phyloP scores from a whole-genome alignment of 1,139 yeast species.

The Petasospora rhodanensis region DNA sequence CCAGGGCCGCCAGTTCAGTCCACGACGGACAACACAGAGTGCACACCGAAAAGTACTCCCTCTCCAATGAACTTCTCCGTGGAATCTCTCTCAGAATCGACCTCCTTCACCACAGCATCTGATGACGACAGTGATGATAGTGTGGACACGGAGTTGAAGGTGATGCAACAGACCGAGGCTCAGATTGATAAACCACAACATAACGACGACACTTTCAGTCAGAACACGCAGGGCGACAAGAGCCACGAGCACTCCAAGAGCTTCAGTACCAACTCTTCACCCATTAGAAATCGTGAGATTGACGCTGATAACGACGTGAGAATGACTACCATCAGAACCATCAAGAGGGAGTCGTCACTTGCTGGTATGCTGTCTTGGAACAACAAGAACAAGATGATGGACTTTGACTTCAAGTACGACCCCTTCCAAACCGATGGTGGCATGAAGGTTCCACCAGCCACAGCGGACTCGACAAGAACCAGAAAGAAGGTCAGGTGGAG shows the following conservation, averaged over 20 bases:
- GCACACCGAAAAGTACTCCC: too few species aligned
- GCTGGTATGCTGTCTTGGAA: slow-evolving; percentile 1
- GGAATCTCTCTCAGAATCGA: slow-evolving; percentile 6
- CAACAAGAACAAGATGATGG: slow-evolving; percentile 1
- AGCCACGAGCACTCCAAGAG: slow-evolving; percentile 1
- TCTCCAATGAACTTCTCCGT: slow-evolving; percentile 5
- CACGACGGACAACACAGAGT: too few species aligned
- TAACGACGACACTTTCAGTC: too few species aligned
- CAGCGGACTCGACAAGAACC: slow-evolving; percentile 4
- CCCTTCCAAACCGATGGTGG: slow-evolving; percentile 3
- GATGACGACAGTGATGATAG: slow-evolving; percentile 1
- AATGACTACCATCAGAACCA: slow-evolving; percentile 6
- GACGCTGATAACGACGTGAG: slow-evolving; percentile 7
- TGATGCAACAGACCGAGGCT: too few species aligned
- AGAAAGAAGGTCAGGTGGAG: slow-evolving; percentile 8
- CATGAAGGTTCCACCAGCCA: slow-evolving; percentile 2
- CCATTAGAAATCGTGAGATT: slow-evolving; percentile 1
- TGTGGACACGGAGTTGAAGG: slow-evolving; percentile 4
- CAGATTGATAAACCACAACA: too few species aligned
- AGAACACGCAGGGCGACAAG: too few species aligned
- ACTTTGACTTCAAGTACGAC: slow-evolving; percentile 3
- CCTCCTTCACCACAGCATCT: slow-evolving; percentile 1
- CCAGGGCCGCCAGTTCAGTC: too few species aligned
- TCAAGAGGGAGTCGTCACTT: slow-evolving; percentile 2
- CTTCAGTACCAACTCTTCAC: slow-evolving; percentile 4